A percentile compares a stretch with the other conserved stretches of the same genome.
These are phyloP conservation scores for Lepidium sativum DNA, from an alignment of 345 rosid species.

Conservation along the genomic window DNA sequence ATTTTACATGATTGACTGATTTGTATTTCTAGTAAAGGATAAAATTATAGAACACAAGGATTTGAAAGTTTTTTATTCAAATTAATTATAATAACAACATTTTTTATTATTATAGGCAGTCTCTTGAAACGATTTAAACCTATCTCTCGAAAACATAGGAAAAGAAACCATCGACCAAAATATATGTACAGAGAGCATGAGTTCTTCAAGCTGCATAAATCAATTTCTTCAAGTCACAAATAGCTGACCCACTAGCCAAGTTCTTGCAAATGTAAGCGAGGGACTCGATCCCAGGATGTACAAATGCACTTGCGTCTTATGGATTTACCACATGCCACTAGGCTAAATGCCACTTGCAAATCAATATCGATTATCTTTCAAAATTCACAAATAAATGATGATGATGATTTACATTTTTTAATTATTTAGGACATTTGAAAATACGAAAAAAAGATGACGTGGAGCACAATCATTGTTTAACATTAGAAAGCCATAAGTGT, in stretches of 20 bases:
- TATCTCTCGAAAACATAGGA: background rate
- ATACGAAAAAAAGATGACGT: constrained; percentile 17
- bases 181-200: constrained; percentile 4
- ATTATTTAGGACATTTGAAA: constrained; percentile 8
- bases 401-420: too few species aligned
- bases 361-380: background rate
- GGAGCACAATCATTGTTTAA: constrained; percentile 22
- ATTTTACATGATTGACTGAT: too few species aligned
- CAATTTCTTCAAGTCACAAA: too few species aligned
- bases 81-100: too few species aligned
- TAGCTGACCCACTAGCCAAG: too few species aligned
- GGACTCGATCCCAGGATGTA: too few species aligned
- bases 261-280: too few species aligned
- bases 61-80: background rate
- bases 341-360: too few species aligned
- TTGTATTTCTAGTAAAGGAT: too few species aligned
- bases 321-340: too few species aligned
- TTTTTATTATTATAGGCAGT: constrained; percentile 10
- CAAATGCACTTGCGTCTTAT: too few species aligned
- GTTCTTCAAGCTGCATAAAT: background rate
- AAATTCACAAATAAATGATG: background rate
- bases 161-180: background rate
- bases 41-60: too few species aligned
- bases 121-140: background rate
- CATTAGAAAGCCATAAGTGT: constrained; percentile 1